Percentiles rank a stretch among this genome's conserved stretches.
phyloP scores from a whole-genome alignment of 495 filamentous ascomycete genomes.

The Neurospora pannonica region DNA sequence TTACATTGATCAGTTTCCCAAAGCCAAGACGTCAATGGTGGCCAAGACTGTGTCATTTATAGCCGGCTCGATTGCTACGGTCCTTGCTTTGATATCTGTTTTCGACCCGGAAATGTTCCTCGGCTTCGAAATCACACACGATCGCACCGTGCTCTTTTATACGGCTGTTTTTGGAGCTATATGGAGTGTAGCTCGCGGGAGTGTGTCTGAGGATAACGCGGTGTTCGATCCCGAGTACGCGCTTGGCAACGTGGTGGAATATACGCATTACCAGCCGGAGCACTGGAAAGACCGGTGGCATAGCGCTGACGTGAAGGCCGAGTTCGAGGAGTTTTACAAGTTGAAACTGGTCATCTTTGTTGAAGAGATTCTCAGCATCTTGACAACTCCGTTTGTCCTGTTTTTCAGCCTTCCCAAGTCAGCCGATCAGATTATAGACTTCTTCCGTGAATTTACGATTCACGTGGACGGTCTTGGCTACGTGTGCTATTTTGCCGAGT shows the following conservation, averaged over 20 bases:
- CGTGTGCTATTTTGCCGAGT: conserved; percentile 95
- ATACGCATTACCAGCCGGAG: conserved; percentile 79
- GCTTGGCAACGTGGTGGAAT: conserved; percentile 76
- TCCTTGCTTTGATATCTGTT: conserved; percentile 69
- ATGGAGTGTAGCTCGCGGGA: conserved; percentile 70
- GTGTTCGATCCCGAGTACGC: conserved; percentile 91
- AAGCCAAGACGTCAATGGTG: conserved; percentile 78
- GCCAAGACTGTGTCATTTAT: conserved; percentile 80
- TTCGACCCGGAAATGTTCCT: conserved; percentile 86
- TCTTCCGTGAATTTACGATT: conserved; percentile 94
- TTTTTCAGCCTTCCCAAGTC: conserved; percentile 81
- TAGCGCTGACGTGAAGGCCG: conserved; percentile 70
- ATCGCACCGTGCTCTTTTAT: conserved; percentile 78
- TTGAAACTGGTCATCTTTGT: conserved; percentile 83
- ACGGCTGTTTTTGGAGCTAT: conserved; percentile 59
- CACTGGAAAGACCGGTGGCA: conserved; percentile 86
- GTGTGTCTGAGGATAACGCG: conserved; percentile 73
- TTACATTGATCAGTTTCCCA: conserved; percentile 94
- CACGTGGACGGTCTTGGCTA: conserved; percentile 94
- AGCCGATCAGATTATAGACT: conserved; percentile 89
- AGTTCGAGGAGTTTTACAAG: conserved; percentile 83
- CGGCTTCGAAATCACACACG: conserved; percentile 78
- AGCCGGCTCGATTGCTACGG: conserved; percentile 71
- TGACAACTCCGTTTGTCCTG: conserved; percentile 83
- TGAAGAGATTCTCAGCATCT: conserved; percentile 83